Conservation (phyloP, 768 basidiomycete species). For the Udeniomyces megalosporus region DNA sequence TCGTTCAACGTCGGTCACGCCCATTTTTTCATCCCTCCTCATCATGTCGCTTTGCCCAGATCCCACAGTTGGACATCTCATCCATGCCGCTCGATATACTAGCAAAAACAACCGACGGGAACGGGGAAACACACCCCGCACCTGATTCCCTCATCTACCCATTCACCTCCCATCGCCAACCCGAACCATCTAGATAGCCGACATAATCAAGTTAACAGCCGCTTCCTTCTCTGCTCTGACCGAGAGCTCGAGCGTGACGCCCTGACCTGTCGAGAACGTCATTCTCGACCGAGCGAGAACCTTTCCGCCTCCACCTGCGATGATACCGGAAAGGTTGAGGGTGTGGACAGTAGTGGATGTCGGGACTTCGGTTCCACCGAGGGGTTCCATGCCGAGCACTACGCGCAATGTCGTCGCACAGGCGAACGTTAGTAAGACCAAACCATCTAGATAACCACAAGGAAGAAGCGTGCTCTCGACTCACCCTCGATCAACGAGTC, state of each 20-base stretch:
- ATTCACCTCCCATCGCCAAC: too few relatives aligned
- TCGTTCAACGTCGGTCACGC: too few relatives aligned
- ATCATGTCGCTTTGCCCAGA: too few relatives aligned
- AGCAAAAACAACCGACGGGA: too few relatives aligned
- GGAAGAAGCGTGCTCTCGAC: not conserved
- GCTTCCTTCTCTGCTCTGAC: conserved; percentile 83
- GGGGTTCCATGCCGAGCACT: conserved; percentile 88
- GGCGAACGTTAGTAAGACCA: too few relatives aligned
- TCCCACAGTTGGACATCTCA: too few relatives aligned
- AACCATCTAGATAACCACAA: not conserved
- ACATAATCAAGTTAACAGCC: conserved; percentile 70
- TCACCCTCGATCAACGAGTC: not conserved
- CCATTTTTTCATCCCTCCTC: too few relatives aligned
- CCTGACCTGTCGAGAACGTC: conserved; percentile 78
- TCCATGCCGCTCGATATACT: too few relatives aligned
- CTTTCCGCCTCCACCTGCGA: conserved; percentile 87
- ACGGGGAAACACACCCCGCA: too few relatives aligned
- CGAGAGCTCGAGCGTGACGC: conserved; percentile 79
- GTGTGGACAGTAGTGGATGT: conserved; percentile 78
- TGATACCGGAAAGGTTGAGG: conserved; percentile 77
- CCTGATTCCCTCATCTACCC: too few relatives aligned
- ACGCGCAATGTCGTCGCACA: too few relatives aligned
- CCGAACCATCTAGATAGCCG: conserved; percentile 49
- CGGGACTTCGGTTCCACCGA: conserved; percentile 77
- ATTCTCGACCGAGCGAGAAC: conserved; percentile 85